Conservation (phyloP, 345 rosid genomes). For the Camelina neglecta region DNA sequence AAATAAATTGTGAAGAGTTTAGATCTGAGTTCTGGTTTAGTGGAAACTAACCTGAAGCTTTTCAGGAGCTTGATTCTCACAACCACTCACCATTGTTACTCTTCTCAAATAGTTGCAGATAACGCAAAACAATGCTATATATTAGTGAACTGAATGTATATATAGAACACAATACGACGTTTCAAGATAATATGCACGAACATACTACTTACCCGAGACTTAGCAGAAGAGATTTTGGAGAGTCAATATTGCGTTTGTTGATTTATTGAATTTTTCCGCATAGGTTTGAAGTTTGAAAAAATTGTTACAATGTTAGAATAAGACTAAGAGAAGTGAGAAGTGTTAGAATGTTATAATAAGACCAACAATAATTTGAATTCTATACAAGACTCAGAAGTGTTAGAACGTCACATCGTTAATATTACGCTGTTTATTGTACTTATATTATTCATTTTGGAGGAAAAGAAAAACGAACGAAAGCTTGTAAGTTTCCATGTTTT, state of each 20-base stretch:
- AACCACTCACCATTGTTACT: slow-evolving; percentile 19
- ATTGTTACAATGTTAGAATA: neutral
- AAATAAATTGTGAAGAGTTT: neutral
- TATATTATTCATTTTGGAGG: too few species aligned
- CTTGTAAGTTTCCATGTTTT: too few species aligned
- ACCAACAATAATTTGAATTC: too few species aligned
- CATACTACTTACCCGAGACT: slow-evolving; percentile 1
- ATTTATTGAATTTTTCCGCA: neutral
- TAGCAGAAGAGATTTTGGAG: neutral
- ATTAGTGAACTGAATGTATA: neutral
- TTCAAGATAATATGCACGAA: neutral
- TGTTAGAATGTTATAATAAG: neutral
- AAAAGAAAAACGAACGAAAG: too few species aligned
- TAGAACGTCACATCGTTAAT: neutral
- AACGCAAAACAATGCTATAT: neutral
- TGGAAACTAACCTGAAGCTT: slow-evolving; percentile 35
- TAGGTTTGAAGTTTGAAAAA: slow-evolving; percentile 4
- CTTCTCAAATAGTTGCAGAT: slow-evolving; percentile 25
- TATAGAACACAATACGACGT: neutral
- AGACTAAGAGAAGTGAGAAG: neutral
- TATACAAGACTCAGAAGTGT: neutral
- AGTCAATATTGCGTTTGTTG: neutral
- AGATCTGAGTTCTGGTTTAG: slow-evolving; percentile 17
- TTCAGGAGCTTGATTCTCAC: slow-evolving; percentile 30
- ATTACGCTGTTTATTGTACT: neutral